Base-by-base conservation (phyloP, 371 early-diverging fungal genomes). In the Apophysomyces elegans region DNA sequence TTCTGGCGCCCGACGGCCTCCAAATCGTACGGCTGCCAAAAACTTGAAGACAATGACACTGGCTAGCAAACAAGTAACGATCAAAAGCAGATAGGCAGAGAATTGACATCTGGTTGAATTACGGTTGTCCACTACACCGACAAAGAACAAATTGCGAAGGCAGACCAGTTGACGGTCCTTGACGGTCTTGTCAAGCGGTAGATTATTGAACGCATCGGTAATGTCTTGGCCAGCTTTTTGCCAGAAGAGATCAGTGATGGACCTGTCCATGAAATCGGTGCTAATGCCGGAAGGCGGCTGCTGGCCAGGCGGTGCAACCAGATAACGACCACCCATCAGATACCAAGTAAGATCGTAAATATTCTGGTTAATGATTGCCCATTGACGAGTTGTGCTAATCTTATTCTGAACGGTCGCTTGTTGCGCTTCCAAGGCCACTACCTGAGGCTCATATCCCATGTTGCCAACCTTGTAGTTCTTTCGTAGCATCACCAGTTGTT, bases 41-140 rank as follows among this genome's bases (percentile, higher is more conserved):
- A 93, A 95, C 79, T 97, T 97, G 81, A 96, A 87, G 56, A 91
- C 79, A 60, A 97, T 93, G 35, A 98, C 93, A 62, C 88, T 77
- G 13, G 91, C 90, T 65, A 97, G 74, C 43, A 95, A 67, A 36
- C 82, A 78, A 5, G 98, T 91, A 36, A 91, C 84, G 32, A 85
- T 90, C 41, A 97, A 75, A 37, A 97, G 73, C 13, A 97, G 79
- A 73, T 93, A 95, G 66, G 92, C 90, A 11, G 95, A 90, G 75
- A 97, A 91, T 62, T 88, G 86, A 77, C 99, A 98, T 65, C 85
- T 86, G 50, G 88, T 66, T 1, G 92, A 88, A 63, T 90, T 88
- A 64, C 98, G 90, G 35, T 86, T 80, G 79, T 97, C 98, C 13
- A 96, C 77, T 8, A 89, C 84, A 32, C 98, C 99, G n/a, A 89